Evolutionary conservation across 495 filamentous ascomycete genomes (phyloP).

Genomic region (Neurospora sp.): DNA sequence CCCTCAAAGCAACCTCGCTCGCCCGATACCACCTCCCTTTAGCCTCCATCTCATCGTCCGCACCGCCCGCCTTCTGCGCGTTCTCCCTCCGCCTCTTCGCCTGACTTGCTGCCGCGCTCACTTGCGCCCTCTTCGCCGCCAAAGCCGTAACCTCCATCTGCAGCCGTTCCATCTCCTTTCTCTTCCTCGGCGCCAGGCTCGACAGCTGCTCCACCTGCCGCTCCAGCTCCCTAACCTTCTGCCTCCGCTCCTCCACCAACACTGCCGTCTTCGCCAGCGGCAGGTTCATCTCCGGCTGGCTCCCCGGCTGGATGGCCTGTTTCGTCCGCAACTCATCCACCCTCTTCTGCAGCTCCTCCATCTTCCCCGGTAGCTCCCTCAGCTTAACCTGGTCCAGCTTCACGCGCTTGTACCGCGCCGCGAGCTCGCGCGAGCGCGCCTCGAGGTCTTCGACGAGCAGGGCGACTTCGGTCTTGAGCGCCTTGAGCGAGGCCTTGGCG

Average conservation of each 20-base stretch:
- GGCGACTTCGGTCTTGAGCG: slow-evolving; percentile 71
- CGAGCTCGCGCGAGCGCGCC: slow-evolving; percentile 50
- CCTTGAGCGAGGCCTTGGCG: slow-evolving; percentile 66
- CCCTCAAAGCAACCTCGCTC: slow-evolving; percentile 56
- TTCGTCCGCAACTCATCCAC: slow-evolving; percentile 43
- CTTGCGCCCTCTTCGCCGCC: slow-evolving; percentile 59
- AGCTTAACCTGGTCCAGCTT: slow-evolving; percentile 51
- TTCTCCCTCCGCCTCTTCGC: slow-evolving; percentile 65
- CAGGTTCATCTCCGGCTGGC: slow-evolving; percentile 35
- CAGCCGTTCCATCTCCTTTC: slow-evolving; percentile 60
- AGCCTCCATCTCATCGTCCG: slow-evolving; percentile 73
- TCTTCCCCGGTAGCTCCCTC: slow-evolving; percentile 49
- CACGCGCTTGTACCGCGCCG: slow-evolving; percentile 49
- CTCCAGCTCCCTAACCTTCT: slow-evolving; percentile 54
- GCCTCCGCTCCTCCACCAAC: slow-evolving; percentile 49
- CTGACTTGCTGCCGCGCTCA: slow-evolving; percentile 62
- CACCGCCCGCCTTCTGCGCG: slow-evolving; percentile 39
- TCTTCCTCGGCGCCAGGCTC: slow-evolving; percentile 56
- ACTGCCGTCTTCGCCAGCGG: slow-evolving; percentile 50
- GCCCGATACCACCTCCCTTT: slow-evolving; percentile 74
- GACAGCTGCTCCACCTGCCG: slow-evolving; percentile 57
- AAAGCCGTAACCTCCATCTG: slow-evolving; percentile 61
- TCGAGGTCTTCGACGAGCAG: slow-evolving; percentile 65
- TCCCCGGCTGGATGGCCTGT: slow-evolving; percentile 9
- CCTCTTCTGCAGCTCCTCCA: slow-evolving; percentile 49